A percentile compares a stretch with the other conserved stretches of the same genome.
Evolutionary conservation across 2,329 filamentous ascomycete genomes (phyloP).

Genomic region (Cladophialophora exuberans): DNA sequence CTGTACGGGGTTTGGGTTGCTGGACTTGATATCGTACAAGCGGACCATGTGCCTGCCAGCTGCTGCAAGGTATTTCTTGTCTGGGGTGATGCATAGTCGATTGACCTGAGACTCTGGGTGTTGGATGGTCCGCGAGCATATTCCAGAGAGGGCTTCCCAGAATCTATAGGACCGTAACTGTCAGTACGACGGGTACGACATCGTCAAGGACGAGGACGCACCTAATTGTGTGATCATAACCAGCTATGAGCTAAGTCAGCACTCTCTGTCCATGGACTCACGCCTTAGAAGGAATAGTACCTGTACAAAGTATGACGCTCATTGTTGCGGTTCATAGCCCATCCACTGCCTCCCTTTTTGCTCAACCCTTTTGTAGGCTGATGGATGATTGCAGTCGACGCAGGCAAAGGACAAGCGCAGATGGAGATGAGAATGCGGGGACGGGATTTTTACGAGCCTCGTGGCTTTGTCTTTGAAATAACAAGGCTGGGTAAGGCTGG

Average conservation of each 20-base stretch:
- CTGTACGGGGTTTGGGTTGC: slow-evolving; percentile 90
- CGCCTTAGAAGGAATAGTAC: slow-evolving; percentile 45
- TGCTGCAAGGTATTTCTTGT: slow-evolving; percentile 92
- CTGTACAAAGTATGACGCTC: slow-evolving; percentile 70
- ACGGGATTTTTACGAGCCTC: too few species aligned
- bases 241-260: slow-evolving; percentile 53
- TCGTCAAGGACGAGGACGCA: slow-evolving; percentile 41
- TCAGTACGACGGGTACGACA: slow-evolving; percentile 10
- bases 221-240: slow-evolving; percentile 77
- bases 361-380: background rate
- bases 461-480: background rate
- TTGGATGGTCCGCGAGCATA: slow-evolving; percentile 96
- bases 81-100: slow-evolving; percentile 94
- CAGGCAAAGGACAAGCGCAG: background rate
- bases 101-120: slow-evolving; percentile 99
- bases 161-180: slow-evolving; percentile 62
- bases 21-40: slow-evolving; percentile 97
- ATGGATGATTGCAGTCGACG: background rate
- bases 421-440: background rate
- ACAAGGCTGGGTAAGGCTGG: too few species aligned
- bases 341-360: background rate
- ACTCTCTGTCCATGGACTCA: background rate
- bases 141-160: slow-evolving; percentile 97
- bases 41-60: slow-evolving; percentile 85
- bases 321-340: slow-evolving; percentile 43